Conservation (phyloP, 140 eudicot species). For the Flaveria floridana region DNA sequence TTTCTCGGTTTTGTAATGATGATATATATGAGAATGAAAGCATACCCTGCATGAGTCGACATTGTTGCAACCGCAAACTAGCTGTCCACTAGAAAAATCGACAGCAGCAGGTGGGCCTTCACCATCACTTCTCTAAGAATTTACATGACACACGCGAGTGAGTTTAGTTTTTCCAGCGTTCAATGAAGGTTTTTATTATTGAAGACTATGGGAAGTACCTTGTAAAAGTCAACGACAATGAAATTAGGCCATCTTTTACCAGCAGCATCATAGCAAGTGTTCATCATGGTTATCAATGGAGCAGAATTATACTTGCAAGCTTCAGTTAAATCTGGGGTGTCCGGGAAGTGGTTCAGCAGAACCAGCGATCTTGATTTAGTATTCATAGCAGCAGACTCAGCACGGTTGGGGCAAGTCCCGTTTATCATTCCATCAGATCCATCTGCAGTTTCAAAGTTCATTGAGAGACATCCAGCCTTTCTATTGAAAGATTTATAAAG, state of each 20-base stretch:
- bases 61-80: slow-evolving; percentile 64
- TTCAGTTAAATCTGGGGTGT: slow-evolving; percentile 53
- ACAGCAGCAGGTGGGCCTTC: slow-evolving; percentile 91
- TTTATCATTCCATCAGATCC: slow-evolving; percentile 75
- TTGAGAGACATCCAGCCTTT: not conserved
- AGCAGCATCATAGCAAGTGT: slow-evolving; percentile 66
- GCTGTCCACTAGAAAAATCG: slow-evolving; percentile 76
- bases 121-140: slow-evolving; percentile 75
- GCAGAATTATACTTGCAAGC: slow-evolving; percentile 86
- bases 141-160: not conserved
- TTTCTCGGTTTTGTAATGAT: not conserved
- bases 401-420: slow-evolving; percentile 90
- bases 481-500: not conserved
- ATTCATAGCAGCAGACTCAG: slow-evolving; percentile 80
- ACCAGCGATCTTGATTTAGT: slow-evolving; percentile 65
- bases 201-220: slow-evolving; percentile 44
- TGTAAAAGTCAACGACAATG: slow-evolving; percentile 84
- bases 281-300: slow-evolving; percentile 63
- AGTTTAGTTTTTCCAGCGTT: slow-evolving; percentile 5
- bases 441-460: slow-evolving; percentile 52
- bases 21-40: slow-evolving; percentile 2
- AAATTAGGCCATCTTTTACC: slow-evolving; percentile 87
- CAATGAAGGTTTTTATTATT: not conserved
- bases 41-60: slow-evolving; percentile 70
- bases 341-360: slow-evolving; percentile 71